Evolutionary conservation across 352 stramenopile genomes (phyloP), one percentile per base, ranked within the genome.

Genomic region (Phytophthora agathidicida): DNA sequence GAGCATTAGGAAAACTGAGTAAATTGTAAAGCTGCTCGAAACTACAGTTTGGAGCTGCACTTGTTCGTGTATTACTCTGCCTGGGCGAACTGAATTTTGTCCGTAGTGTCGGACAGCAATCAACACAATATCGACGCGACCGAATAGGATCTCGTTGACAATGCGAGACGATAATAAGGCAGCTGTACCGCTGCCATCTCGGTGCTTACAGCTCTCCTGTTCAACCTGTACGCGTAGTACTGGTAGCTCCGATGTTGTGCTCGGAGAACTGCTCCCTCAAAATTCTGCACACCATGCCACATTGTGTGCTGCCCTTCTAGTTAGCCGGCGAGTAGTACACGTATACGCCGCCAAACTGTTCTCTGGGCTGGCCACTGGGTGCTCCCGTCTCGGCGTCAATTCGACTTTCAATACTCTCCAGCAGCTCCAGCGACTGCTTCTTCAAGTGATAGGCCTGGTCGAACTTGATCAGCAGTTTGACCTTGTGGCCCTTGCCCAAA

Each of bases 391-490:
- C 68, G 1, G 55, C 41, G 39, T 69, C 62, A 48, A 92, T 52
- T n/a, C 55, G 33, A n/a, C 71, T 63, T 46, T 71, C 58, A 43
- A 92, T 87, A 20, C 44, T 13, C 37, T 67, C 44, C 35, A 92
- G 39, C 52, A 88, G 75, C 26, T 76, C 63, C 38, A 83, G 27
- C 22, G 76, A 73, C 20, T 71, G 65, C 23, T 60, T 28, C 56
- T 87, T 86, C 19, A 90, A 64, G 39, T 89, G 76, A 54, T 80
- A 83, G 16, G 85, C 69, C 22, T 77, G 69, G 10, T 57, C 68
- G 45, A 87, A 93, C 56, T 87, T 88, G 65, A 90, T 60, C 14
- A 77, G 85, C 14, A 89, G 67, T 60, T 91, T 90, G 28, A 93
- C 83, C 54, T 90, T 90, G 70, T 93, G 83, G n/a, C 77, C 83